phyloP scores from a whole-genome alignment of 1,284 basidiomycete genomes.

The Fomitopsis betulina region DNA sequence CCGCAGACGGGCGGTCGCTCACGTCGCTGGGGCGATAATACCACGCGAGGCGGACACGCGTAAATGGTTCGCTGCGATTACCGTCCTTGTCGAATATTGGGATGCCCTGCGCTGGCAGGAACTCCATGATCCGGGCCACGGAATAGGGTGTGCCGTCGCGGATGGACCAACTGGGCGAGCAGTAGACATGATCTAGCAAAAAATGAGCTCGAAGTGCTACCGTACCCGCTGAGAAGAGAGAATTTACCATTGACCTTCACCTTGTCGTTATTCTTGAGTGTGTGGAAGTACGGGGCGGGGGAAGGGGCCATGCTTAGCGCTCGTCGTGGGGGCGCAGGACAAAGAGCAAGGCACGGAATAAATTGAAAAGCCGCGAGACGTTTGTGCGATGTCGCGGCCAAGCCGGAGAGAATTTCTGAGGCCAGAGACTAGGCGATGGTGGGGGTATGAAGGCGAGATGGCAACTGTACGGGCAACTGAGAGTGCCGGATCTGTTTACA shows the following conservation, averaged over 20 bases:
- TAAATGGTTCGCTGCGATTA: conserved; percentile 55
- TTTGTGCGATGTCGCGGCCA: neutral
- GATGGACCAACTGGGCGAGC: conserved; percentile 85
- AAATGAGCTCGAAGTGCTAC: conserved; percentile 29
- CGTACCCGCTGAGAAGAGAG: conserved; percentile 9
- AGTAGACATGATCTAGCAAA: conserved; percentile 87
- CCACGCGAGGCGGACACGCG: conserved; percentile 85
- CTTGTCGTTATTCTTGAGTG: conserved; percentile 72
- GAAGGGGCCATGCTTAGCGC: conserved; percentile 18
- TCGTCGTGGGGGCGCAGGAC: conserved; percentile 10
- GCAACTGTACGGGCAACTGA: conserved; percentile 9
- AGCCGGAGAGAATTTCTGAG: conserved; percentile 10
- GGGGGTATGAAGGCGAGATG: conserved; percentile 18
- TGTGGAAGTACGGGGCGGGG: conserved; percentile 26
- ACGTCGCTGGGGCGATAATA: conserved; percentile 92
- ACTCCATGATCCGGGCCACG: conserved; percentile 94
- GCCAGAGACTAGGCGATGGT: conserved; percentile 14
- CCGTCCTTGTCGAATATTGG: conserved; percentile 39
- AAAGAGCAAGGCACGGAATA: neutral
- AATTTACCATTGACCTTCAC: conserved; percentile 77
- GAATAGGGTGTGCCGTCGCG: conserved; percentile 92
- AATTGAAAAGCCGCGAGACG: conserved; percentile 5
- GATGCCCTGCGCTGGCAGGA: conserved; percentile 74
- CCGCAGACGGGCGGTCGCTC: conserved; percentile 78
- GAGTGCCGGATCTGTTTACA: conserved; percentile 21